Percentiles rank a stretch among this genome's conserved stretches.
Evolutionary conservation across 108 stramenopile genomes (phyloP).

Genomic region (Pseudonitzschia multistriata): DNA sequence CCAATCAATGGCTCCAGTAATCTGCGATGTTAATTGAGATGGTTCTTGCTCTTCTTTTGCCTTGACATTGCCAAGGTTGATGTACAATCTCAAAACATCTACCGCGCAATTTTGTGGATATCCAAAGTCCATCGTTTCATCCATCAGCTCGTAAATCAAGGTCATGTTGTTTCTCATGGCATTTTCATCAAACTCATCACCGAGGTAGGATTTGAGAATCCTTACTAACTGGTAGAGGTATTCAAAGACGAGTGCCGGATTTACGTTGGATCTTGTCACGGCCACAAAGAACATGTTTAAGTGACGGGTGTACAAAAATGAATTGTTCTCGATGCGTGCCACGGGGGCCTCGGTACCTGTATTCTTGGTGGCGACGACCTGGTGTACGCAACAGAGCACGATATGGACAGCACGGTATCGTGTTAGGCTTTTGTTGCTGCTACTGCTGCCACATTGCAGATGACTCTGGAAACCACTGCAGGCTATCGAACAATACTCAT

Average conservation of each 20-base stretch:
- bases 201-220: constrained; percentile 96
- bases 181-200: constrained; percentile 96
- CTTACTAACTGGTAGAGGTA: constrained; percentile 93
- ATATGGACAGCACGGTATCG: neutral
- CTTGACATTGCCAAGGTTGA: constrained; percentile 91
- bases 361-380: constrained; percentile 95
- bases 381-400: neutral
- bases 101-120: constrained; percentile 99
- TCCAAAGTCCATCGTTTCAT: constrained; percentile 99
- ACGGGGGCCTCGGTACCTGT: constrained; percentile 94
- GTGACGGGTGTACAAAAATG: constrained; percentile 96
- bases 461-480: no score
- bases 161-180: constrained; percentile 98
- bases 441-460: no score
- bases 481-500: no score
- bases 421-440: no score
- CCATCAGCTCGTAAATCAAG: constrained; percentile 98
- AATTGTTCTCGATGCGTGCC: constrained; percentile 91
- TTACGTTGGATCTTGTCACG: constrained; percentile 94
- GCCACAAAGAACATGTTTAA: constrained; percentile 98
- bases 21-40: constrained; percentile 87
- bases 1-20: constrained; percentile 99
- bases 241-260: constrained; percentile 97
- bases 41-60: constrained; percentile 82
- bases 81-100: constrained; percentile 96